A percentile compares a stretch with the other conserved stretches of the same genome.
phyloP scores from a whole-genome alignment of 1,284 basidiomycete species.

The Chalciporus sp. region DNA sequence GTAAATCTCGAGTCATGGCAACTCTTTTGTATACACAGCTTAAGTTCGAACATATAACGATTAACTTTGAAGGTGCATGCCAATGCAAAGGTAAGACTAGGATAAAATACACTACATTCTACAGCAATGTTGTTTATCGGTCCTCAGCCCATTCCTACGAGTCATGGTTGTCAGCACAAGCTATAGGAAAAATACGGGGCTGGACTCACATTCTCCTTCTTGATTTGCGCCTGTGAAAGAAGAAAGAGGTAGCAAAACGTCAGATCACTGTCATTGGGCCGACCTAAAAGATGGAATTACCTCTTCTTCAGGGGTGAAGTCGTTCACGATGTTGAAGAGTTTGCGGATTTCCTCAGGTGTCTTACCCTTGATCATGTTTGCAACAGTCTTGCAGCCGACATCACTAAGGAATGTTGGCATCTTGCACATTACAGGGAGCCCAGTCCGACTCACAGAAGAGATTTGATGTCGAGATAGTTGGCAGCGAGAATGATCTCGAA shows the following conservation, averaged over 20 bases:
- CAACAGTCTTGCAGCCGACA: conserved; percentile 99
- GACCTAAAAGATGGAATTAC: conserved; percentile 41
- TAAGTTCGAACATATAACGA: not conserved
- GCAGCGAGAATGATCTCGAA: conserved; percentile 99
- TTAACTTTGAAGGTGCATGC: conserved; percentile 29
- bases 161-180: conserved; percentile 16
- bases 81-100: conserved; percentile 18
- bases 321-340: conserved; percentile 97
- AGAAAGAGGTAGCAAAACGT: conserved; percentile 12
- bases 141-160: conserved; percentile 89
- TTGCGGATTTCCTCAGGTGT: conserved; percentile 96
- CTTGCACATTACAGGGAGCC: not conserved
- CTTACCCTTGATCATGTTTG: conserved; percentile 99
- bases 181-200: not conserved
- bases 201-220: conserved; percentile 93
- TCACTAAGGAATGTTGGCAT: conserved; percentile 57
- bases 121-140: conserved; percentile 50
- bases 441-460: conserved; percentile 75
- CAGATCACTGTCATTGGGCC: conserved; percentile 5
- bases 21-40: too few species aligned
- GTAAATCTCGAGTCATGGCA: conserved; percentile 18
- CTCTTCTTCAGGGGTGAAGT: conserved; percentile 99
- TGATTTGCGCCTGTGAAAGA: conserved; percentile 84
- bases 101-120: conserved; percentile 32
- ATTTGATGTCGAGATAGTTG: conserved; percentile 99